Evolutionary conservation across 2,329 filamentous ascomycete species (phyloP), one percentile per base, ranked within the genome.

Genomic region (Talaromyces sp.): DNA sequence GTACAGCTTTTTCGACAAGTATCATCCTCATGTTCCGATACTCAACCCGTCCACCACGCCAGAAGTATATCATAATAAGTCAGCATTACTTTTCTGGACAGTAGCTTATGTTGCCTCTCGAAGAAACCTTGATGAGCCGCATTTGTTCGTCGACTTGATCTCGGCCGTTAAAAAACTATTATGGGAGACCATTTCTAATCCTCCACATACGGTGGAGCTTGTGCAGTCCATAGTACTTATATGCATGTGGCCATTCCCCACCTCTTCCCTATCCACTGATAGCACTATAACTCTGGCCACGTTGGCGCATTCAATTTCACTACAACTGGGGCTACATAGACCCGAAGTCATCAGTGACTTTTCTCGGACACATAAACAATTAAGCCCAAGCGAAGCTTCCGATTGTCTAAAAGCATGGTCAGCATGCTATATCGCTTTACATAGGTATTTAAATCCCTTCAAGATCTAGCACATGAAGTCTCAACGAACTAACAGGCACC

Each of bases 201-300:
- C 69, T 13, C 64, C 66, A 13, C 67, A 68, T 41, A 64, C 65
- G 1, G 68, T 68, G 45, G 66, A 70, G 56, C 62, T 67, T 27
- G 68, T 72, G 10, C 70, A 71, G 39, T 65, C 70, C 10, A 64
- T 72, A 7, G 52, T 69, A 37, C 65, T 72, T 19, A 22, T 70
- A 27, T 71, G 66, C 47, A 66, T 69, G 66, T 72, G 70, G 70
- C 70, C 70, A 14, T 68, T 70, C 57, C 70, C 70, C 2, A 70
- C 70, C 11, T 66, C 63, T 22, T 68, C 66, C 11, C 60, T 69
- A 4, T 66, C 61, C 2, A 63, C 63, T 1, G 70, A 72, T 49
- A 63, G 61, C 8, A 69, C 69, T 2, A 63, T 66, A 33, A 63
- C 68, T 7, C 62, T 70, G 16, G 58, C 68, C 10, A 68, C 67